A percentile compares a stretch with the other conserved stretches of the same genome.
Evolutionary conservation across 371 early-diverging fungal genomes (phyloP).

Genomic region (Synchytrium microbalum): DNA sequence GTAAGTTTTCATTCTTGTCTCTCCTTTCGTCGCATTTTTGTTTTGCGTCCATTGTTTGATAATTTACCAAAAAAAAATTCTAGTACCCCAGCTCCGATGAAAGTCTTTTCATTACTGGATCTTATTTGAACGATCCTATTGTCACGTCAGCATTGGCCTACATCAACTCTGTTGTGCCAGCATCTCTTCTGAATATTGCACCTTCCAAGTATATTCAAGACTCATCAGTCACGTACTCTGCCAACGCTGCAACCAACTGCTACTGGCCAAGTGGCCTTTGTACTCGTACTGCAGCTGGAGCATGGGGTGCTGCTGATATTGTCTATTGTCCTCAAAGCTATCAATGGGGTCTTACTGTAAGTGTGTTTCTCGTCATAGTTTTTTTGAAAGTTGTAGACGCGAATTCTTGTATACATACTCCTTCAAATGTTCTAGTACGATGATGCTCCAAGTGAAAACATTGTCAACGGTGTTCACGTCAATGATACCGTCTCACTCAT

Average conservation of each 20-base stretch:
- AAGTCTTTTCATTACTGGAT: background rate
- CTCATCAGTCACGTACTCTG: background rate
- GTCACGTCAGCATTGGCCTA: background rate
- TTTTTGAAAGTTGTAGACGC: background rate
- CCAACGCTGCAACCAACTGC: background rate
- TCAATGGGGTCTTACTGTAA: background rate
- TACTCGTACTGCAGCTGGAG: background rate
- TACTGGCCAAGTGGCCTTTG: conserved; percentile 2
- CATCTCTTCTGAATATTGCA: background rate
- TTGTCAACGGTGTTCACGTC: conserved; percentile 13
- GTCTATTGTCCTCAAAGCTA: background rate
- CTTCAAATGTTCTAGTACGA: conserved; percentile 7
- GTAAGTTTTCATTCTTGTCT: too few relatives aligned
- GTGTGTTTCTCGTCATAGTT: too few relatives aligned
- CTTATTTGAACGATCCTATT: background rate
- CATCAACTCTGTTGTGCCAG: conserved; percentile 1
- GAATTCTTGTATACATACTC: conserved; percentile 9
- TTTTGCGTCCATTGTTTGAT: too few relatives aligned
- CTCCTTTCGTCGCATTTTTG: too few relatives aligned
- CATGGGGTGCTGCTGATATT: background rate
- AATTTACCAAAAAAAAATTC: too few relatives aligned
- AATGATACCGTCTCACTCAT: too few relatives aligned
- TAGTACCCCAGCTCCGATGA: background rate
- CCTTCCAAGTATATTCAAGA: background rate
- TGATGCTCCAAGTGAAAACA: conserved; percentile 14